Base-by-base conservation (phyloP, 1,139 yeast genomes). In the Citeromyces hawaiiensis region DNA sequence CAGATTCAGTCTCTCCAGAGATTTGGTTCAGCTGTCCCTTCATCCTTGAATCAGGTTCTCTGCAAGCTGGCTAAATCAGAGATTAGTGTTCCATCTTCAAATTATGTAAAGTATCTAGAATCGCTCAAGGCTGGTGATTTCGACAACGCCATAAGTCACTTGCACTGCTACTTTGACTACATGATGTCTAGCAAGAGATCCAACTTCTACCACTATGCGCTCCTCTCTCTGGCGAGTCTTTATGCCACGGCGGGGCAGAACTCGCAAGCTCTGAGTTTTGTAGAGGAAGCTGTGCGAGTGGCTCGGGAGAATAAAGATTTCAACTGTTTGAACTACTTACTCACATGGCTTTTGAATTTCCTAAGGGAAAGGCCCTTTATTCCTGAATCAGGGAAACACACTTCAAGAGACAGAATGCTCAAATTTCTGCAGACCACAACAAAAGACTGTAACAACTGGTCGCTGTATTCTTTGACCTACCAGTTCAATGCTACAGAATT, bases 271-370 rank as follows among this genome's bases (percentile, higher is more conserved):
- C 57, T 83, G 13, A 70, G 79, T 47, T 82, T 94, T 0, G 82
- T 87, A 4, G 86, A 82, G 47, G 96, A 87, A 53, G 93, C 96
- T 0, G 81, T 87, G 3, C 68, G 83, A 3, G 88, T 87, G 2
- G 96, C 96, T 0, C 64, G 96, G 48, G 96, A 87, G 51, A 80
- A 83, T 49, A 79, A 77, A 47, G 96, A 87, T 54, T 68, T 73
- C 44, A 63, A 69, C 10, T 83, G 94, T 15, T 63, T 87, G 34
- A 81, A 86, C 13, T 79, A 77, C 47, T 70, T 87, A n/a, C 61
- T 86, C 37, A 71, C 88, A 7, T 85, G 95, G 94, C 63, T 86
- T 1, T 77, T 77, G 51, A 72, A 78, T 45, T 83, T 83, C 47
- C 66, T 83, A 52, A 74, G 74, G 44, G 71, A 72, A 45, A 70